Conservation (phyloP, 139 green algal genomes). For the Limnomonas spitsbergensis region DNA sequence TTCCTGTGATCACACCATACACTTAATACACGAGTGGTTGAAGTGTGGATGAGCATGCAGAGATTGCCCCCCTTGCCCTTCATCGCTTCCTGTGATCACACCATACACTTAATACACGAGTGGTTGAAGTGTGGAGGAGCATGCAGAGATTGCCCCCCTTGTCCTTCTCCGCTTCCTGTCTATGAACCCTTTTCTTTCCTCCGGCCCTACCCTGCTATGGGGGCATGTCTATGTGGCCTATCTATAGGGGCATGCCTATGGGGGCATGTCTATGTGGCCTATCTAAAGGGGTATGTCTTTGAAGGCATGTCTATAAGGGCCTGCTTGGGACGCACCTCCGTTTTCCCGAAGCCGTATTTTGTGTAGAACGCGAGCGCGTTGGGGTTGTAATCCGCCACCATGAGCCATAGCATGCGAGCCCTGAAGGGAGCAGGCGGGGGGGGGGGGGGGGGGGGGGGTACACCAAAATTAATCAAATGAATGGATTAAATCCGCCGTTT, state of each 20-base stretch:
- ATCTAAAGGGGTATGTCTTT: neutral
- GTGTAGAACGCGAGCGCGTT: constrained; percentile 33
- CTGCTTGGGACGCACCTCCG: neutral
- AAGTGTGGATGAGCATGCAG: neutral
- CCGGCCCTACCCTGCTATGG: too few relatives aligned
- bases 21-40: neutral
- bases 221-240: neutral
- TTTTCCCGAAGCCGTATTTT: constrained; percentile 26
- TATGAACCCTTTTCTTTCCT: neutral
- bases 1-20: neutral
- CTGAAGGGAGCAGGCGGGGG: too few relatives aligned
- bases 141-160: neutral
- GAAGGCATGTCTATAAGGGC: neutral
- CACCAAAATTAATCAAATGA: neutral
- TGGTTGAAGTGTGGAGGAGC: neutral
- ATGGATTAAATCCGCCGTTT: neutral
- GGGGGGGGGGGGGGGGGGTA: too few relatives aligned
- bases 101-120: neutral
- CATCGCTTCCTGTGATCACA: neutral
- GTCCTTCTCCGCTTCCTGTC: neutral
- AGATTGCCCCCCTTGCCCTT: neutral
- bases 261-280: neutral
- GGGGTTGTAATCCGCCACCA: constrained; percentile 40
- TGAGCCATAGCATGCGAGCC: constrained; percentile 31
- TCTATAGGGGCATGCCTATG: neutral